Evolutionary conservation across 352 stramenopile species (phyloP).

Genomic region (Pythium plurisporium): DNA sequence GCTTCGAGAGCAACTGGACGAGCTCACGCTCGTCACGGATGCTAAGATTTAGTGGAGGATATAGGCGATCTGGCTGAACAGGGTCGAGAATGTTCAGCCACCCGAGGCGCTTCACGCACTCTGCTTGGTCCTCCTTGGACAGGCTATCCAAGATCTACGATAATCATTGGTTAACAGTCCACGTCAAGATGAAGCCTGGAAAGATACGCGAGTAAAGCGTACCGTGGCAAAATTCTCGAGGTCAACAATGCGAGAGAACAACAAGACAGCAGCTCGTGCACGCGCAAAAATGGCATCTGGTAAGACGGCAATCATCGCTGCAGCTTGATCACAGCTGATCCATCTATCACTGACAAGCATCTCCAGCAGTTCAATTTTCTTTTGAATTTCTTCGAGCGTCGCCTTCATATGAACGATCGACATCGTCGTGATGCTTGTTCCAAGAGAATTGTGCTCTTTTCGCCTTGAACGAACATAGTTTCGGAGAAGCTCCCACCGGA

Average conservation of each 20-base stretch:
- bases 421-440: not conserved
- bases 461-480: slow-evolving; percentile 24
- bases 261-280: slow-evolving; percentile 42
- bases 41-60: slow-evolving; percentile 62
- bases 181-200: no score
- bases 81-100: slow-evolving; percentile 87
- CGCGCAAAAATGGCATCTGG: slow-evolving; percentile 47
- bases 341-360: slow-evolving; percentile 47
- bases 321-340: slow-evolving; percentile 47
- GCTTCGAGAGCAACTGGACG: slow-evolving; percentile 68
- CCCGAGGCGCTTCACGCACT: slow-evolving; percentile 59
- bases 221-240: slow-evolving; percentile 71
- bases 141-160: slow-evolving; percentile 51
- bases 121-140: slow-evolving; percentile 44
- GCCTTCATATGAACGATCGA: slow-evolving; percentile 21
- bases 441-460: not conserved
- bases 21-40: slow-evolving; percentile 72
- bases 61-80: slow-evolving; percentile 66
- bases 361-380: slow-evolving; percentile 38
- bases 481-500: slow-evolving; percentile 40
- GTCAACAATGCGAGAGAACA: slow-evolving; percentile 69
- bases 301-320: slow-evolving; percentile 33
- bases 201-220: no score
- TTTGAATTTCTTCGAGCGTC: slow-evolving; percentile 22
- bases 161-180: no score